A percentile compares a stretch with the other conserved stretches of the same genome.
Conservation (phyloP, 139 green algal species). For the Chlamydomonas sp. region DNA sequence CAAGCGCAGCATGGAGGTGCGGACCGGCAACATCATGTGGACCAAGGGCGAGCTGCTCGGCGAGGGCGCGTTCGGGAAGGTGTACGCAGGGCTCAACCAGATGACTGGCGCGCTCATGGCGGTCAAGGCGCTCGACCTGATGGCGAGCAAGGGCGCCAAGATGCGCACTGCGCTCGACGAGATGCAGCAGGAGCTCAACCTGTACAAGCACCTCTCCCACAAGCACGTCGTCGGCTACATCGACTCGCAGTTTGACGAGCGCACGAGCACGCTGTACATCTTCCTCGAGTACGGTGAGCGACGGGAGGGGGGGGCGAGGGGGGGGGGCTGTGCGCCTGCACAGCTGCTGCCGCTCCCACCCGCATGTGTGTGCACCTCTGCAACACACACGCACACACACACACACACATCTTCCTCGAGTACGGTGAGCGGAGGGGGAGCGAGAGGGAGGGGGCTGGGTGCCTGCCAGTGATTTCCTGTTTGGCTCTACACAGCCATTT, state of each 20-base stretch:
- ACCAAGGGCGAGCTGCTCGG: slow-evolving; percentile 77
- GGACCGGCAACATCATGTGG: slow-evolving; percentile 59
- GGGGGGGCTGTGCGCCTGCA: too few species aligned
- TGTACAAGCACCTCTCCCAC: slow-evolving; percentile 64
- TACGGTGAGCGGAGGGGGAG: slow-evolving; percentile 57
- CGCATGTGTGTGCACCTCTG: too few species aligned
- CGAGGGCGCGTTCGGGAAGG: slow-evolving; percentile 68
- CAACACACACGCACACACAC: too few species aligned
- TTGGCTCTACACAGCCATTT: too few species aligned
- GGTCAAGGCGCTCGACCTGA: slow-evolving; percentile 70
- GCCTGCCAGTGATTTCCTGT: too few species aligned
- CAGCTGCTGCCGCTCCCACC: too few species aligned
- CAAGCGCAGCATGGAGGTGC: slow-evolving; percentile 19
- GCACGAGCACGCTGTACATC: slow-evolving; percentile 73
- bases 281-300: slow-evolving; percentile 85
- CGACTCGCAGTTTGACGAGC: slow-evolving; percentile 34
- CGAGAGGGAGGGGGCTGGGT: too few species aligned
- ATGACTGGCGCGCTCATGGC: slow-evolving; percentile 87
- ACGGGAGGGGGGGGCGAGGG: too few species aligned
- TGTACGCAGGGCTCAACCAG: slow-evolving; percentile 84
- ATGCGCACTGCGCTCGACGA: slow-evolving; percentile 25
- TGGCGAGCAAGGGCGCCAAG: slow-evolving; percentile 1
- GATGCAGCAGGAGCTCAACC: slow-evolving; percentile 52
- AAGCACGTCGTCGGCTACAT: slow-evolving; percentile 69
- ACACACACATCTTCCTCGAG: slow-evolving; percentile 99